Evolutionary conservation across 352 stramenopile species (phyloP).

Genomic region (Peronosclerospora sorghi): DNA sequence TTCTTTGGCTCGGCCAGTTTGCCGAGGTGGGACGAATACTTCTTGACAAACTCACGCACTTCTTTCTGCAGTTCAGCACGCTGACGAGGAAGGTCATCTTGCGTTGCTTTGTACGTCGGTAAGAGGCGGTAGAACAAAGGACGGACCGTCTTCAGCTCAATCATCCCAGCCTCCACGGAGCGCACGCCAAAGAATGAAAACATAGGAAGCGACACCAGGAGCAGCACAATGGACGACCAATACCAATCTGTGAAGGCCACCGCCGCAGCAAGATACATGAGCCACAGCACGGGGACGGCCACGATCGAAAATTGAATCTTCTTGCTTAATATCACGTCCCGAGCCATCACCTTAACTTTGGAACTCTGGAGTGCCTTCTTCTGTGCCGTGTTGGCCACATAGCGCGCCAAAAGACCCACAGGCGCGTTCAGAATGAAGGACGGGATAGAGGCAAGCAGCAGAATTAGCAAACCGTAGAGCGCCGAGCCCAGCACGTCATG

Average conservation of each 20-base stretch:
- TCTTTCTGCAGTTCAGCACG: slow-evolving; percentile 68
- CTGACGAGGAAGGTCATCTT: too few species aligned
- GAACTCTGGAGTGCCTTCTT: slow-evolving; percentile 73
- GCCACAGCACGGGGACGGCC: slow-evolving; percentile 81
- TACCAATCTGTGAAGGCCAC: too few species aligned
- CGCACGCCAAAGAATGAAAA: slow-evolving; percentile 85
- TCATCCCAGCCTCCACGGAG: slow-evolving; percentile 80
- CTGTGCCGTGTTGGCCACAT: slow-evolving; percentile 58
- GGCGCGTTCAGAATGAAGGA: slow-evolving; percentile 87
- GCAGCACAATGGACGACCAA: too few species aligned
- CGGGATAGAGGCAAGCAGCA: slow-evolving; percentile 84
- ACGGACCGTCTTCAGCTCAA: too few species aligned
- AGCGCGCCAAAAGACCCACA: slow-evolving; percentile 79
- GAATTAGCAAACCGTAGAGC: slow-evolving; percentile 73
- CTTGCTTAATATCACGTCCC: too few species aligned
- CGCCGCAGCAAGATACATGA: slow-evolving; percentile 82
- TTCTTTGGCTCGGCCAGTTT: too few species aligned
- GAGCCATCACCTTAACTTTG: too few species aligned
- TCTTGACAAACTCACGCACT: slow-evolving; percentile 66
- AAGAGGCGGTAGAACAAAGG: too few species aligned
- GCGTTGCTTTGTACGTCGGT: too few species aligned
- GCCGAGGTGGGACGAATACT: too few species aligned
- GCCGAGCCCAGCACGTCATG: slow-evolving; percentile 85
- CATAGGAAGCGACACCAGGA: too few species aligned
- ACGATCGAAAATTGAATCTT: too few species aligned